These are phyloP conservation scores for Ganoderma leucocontextum DNA, from an alignment of 1,284 basidiomycete genomes.

Conservation along the genomic window DNA sequence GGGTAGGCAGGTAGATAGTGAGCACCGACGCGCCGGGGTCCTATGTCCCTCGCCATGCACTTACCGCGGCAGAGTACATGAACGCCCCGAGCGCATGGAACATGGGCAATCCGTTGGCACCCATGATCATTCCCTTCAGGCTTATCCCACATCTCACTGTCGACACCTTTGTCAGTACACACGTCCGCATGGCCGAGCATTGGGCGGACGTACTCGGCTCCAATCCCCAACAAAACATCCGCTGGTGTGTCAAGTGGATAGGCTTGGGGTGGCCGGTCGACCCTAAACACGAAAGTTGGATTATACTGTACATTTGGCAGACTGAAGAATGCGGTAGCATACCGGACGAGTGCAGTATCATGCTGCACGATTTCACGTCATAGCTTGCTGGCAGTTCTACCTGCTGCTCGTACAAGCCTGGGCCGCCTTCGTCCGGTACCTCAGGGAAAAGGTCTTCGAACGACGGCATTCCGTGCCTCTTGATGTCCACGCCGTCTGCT, in stretches of 20 bases:
- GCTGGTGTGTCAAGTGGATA: constrained; percentile 5
- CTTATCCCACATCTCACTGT: constrained; percentile 27
- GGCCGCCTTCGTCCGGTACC: not conserved
- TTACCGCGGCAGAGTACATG: constrained; percentile 23
- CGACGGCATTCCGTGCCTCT: not conserved
- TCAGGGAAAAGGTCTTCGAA: constrained; percentile 13
- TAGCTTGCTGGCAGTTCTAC: not conserved
- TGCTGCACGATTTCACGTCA: not conserved
- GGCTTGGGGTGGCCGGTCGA: constrained; percentile 20
- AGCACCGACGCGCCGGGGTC: not conserved
- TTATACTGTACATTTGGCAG: too few species aligned
- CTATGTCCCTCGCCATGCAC: constrained; percentile 14
- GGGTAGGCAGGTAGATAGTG: not conserved
- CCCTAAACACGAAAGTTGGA: not conserved
- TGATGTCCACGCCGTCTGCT: not conserved
- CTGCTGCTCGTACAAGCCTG: not conserved
- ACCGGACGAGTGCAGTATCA: constrained; percentile 19
- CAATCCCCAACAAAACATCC: not conserved
- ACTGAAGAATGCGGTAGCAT: not conserved
- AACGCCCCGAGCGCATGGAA: constrained; percentile 36
- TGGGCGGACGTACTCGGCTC: not conserved
- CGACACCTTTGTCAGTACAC: not conserved
- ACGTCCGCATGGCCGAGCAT: not conserved
- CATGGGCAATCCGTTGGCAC: constrained; percentile 32
- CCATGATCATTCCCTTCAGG: constrained; percentile 19